Evolutionary conservation across 164 flowering plant genomes (phyloP).

Genomic region (Stephania japonica): DNA sequence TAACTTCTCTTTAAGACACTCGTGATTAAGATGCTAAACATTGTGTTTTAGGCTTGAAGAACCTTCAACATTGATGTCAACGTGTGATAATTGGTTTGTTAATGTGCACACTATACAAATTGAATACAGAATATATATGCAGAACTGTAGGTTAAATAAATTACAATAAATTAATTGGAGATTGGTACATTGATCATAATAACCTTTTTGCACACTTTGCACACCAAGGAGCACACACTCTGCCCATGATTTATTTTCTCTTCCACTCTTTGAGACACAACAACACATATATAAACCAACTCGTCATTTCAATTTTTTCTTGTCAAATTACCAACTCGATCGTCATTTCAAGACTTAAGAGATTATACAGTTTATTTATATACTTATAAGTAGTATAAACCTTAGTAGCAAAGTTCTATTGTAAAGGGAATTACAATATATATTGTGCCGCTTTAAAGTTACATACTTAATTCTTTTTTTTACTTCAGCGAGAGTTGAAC

Average conservation of each 20-base stretch:
- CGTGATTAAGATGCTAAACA: neutral
- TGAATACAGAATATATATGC: neutral
- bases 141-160: neutral
- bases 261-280: neutral
- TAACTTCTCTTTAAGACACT: neutral
- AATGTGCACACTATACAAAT: neutral
- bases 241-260: neutral
- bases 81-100: neutral
- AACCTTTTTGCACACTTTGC: conserved; percentile 2
- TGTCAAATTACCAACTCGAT: no score
- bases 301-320: neutral
- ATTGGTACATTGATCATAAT: neutral
- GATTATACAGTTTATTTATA: no score
- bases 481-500: no score
- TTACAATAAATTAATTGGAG: neutral
- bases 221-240: neutral
- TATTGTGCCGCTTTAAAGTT: no score
- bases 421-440: no score
- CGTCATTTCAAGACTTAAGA: neutral
- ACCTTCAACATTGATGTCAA: conserved; percentile 1
- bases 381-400: no score
- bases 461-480: no score
- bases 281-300: neutral
- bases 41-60: conserved; percentile 2
- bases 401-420: no score